Base-by-base conservation (phyloP, 2,329 filamentous ascomycete genomes). In the Curvularia verruculosa region DNA sequence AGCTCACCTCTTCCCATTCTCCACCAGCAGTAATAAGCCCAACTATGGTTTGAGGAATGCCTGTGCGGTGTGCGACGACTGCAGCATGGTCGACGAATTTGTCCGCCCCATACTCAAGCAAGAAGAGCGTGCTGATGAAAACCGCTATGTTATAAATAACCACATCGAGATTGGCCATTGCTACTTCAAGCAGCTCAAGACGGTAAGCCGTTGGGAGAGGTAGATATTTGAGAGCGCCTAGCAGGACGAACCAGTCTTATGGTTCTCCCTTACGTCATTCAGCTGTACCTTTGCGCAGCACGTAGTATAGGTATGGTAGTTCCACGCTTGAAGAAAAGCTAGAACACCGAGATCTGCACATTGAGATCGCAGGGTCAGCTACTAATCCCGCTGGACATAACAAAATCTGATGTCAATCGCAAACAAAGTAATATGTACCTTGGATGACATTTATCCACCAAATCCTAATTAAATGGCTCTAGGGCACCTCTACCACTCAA, bases 1-100 rank as follows among this genome's bases (percentile, higher is more conserved):
- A 66, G 15, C 45, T 15, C 19, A 82, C 81, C 77, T 85, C 82
- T 77, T 85, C 83, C 77, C 80, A 85, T 73, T 85, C 83, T 40
- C 78, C 82, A 18, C 82, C 83, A 12, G 80, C 82, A 3, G 82
- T 84, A 34, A 85, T 72, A 7, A 85, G 75, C 3, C 77, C 81
- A 58, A 85, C 79, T 24, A 84, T 50, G 2, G 80, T 80, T 28
- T 78, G 76, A 1, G 82, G 78, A 12, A 85, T 71, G 15, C 78
- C 74, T 1, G 80, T 69, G 2, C 78, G 78, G 29, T 68, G 72
- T 9, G 81, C 82, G 12, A 84, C 71, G 31, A 79, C 74, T 6
- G 79, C 80, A 5, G 82, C 82, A 52, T 84, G 79, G 58, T 82
- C 78, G 58, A 84, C 75, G 66, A 84, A 84, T 49, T 79, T 79